Base-by-base conservation (phyloP, 176 grass and related monocot species). In the Juncus effusus region DNA sequence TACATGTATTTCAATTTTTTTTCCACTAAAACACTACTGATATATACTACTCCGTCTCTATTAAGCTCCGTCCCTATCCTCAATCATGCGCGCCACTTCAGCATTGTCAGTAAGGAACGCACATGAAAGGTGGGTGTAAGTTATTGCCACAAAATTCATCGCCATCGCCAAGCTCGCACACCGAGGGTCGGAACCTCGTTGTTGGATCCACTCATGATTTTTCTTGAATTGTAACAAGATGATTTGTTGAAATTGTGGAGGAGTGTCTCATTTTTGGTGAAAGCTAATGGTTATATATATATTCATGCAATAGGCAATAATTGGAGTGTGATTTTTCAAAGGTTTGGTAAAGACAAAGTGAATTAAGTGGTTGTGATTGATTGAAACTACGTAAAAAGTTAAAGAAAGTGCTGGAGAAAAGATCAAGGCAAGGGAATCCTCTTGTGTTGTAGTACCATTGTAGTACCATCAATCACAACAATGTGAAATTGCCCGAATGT, bases 61-160 rank as follows among this genome's bases (percentile, higher is more conserved):
- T 82, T 49, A 99, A 84, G n/a, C 94, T 82, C 16, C 94, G 88
- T 2, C 94, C 94, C 6, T 84, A 89, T 47, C n/a, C n/a, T n/a
- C n/a, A 93, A 72, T 0, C 79, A 76, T 11, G 50, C 58, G 8
- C 88, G 88, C 41, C 94, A 72, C 49, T 65, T 82, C 77, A 84
- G 81, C 73, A 99, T 62, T 1, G 63, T 59, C 6, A 67, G 60
- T 14, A 67, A 67, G 36, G 72, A 69, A 51, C 40, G 74, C 84
- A 69, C 94, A 99, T 56, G 77, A 99, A 16, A 86, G 19, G 19
- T 28, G 19, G 19, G 19, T 1, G 19, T 28, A 28, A 28, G 19
- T 28, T 28, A 1, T 28, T 28, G 19, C 19, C 19, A 28, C 19
- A 28, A 28, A 28, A 28, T 28, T 28, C 19, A 28, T 28, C 19